phyloP scores from a whole-genome alignment of 1,284 basidiomycete species.

The Moesziomyces globuligerus region DNA sequence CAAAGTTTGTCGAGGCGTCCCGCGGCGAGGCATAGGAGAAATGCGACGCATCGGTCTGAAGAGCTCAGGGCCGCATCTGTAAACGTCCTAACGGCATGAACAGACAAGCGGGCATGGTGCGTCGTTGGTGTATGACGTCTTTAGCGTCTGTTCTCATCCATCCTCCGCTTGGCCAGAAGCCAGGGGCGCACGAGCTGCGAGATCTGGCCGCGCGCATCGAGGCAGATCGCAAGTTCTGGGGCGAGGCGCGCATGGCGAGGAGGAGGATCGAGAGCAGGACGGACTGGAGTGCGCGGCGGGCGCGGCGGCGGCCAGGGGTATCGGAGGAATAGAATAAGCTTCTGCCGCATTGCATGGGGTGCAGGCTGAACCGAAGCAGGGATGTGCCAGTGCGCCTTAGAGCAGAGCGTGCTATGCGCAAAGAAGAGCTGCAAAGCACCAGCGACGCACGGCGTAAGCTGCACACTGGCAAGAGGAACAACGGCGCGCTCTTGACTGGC shows the following conservation, averaged over 20 bases:
- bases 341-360: conserved; percentile 12
- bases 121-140: conserved; percentile 13
- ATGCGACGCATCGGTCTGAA: conserved; percentile 5
- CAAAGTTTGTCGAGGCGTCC: background rate
- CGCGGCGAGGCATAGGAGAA: background rate
- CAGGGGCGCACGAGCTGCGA: too few species aligned
- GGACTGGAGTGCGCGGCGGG: too few species aligned
- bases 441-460: too few species aligned
- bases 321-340: conserved; percentile 20
- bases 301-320: conserved; percentile 8
- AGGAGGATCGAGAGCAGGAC: background rate
- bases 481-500: conserved; percentile 2
- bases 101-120: background rate
- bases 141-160: background rate
- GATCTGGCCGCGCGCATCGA: too few species aligned
- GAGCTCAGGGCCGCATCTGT: conserved; percentile 17
- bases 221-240: background rate
- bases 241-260: background rate
- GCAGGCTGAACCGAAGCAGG: background rate
- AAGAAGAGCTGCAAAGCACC: conserved; percentile 3
- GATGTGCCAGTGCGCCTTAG: too few species aligned
- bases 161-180: too few species aligned
- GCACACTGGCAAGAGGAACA: too few species aligned
- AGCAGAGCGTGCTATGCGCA: too few species aligned
- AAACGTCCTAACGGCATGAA: background rate